Base-by-base conservation (phyloP, 164 flowering plant genomes). In the Buxus sempervirens region DNA sequence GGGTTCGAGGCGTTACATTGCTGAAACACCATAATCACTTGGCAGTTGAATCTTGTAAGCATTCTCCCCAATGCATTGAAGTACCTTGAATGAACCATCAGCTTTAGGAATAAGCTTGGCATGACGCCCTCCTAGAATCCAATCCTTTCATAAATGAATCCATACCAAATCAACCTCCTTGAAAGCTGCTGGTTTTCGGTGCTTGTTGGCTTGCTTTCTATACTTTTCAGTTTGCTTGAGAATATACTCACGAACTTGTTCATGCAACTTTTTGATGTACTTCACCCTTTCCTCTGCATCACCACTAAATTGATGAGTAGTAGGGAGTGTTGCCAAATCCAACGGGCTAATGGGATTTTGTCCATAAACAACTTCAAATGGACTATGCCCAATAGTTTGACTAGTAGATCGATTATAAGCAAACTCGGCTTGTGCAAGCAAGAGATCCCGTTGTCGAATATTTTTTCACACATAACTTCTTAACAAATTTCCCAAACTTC, bases 1-100 rank as follows among this genome's bases (percentile, higher is more conserved):
- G 1, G 0, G 21, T 21, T 20, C 25, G 54, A 45, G 0, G 67
- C 64, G 57, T 66, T 75, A 75, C 0, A 65, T 71, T 0, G 70
- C 41, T 14, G 64, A 71, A 32, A 67, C 56, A 21, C 23, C 55
- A 58, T 51, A 56, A 14, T 59, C 19, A 0, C 38, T 28, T 21
- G 58, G 76, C 4, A 76, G 73, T 16, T 76, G 71, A 55, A 72
- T 64, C 36, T 69, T 64, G 38, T 76, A 72, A 2, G 70, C 73
- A 70, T 70, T 74, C 18, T 69, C 70, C 13, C 63, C 59, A 60
- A 70, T 65, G 5, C 71, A 1, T 32, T 64, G 19, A 7, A 71
- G 57, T 12, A 71, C 58, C 57, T 28, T 27, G 28, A 71, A 64
- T 9, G 73, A 64, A 10, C 49, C 70, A 58, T 64, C 64, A 58